phyloP scores from a whole-genome alignment of 2,329 filamentous ascomycete genomes.

The Aspergillus neotritici region DNA sequence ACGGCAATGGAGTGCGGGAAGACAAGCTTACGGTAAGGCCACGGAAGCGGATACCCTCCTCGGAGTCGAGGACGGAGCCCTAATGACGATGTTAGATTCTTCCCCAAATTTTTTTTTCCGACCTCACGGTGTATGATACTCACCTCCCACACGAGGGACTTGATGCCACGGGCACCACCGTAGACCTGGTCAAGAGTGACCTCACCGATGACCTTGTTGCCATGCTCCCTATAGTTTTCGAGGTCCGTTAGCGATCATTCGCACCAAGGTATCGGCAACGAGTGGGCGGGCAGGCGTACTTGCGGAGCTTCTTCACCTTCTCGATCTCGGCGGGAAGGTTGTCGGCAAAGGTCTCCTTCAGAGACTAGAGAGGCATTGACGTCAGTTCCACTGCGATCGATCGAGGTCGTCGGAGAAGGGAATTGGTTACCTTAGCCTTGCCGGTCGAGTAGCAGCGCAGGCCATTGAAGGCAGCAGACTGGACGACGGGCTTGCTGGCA shows the following conservation, averaged over 20 bases:
- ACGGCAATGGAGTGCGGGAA: not conserved
- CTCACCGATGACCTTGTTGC: slow-evolving; percentile 92
- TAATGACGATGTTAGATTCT: slow-evolving; percentile 23
- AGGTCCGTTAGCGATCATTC: slow-evolving; percentile 16
- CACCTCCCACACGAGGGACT: slow-evolving; percentile 95
- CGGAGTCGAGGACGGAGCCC: slow-evolving; percentile 91
- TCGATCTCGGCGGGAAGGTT: slow-evolving; percentile 94
- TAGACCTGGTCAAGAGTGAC: slow-evolving; percentile 99
- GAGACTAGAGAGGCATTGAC: slow-evolving; percentile 54
- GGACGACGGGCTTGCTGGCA: slow-evolving; percentile 62
- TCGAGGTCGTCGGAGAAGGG: no score
- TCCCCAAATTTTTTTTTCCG: not conserved
- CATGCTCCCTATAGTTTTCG: slow-evolving; percentile 65
- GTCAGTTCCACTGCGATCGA: not conserved
- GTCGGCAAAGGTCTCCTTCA: slow-evolving; percentile 98
- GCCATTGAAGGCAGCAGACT: slow-evolving; percentile 70
- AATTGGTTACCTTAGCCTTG: slow-evolving; percentile 67
- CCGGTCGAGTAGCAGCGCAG: slow-evolving; percentile 81
- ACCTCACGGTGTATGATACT: slow-evolving; percentile 4
- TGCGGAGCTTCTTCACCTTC: slow-evolving; percentile 97
- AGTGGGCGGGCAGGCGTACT: slow-evolving; percentile 55
- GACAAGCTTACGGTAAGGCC: slow-evolving; percentile 70
- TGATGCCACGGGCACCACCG: slow-evolving; percentile 97
- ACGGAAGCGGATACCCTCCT: slow-evolving; percentile 99
- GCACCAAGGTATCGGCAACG: not conserved